Conservation (phyloP, 2,329 filamentous ascomycete species). For the Penicillium sp. region DNA sequence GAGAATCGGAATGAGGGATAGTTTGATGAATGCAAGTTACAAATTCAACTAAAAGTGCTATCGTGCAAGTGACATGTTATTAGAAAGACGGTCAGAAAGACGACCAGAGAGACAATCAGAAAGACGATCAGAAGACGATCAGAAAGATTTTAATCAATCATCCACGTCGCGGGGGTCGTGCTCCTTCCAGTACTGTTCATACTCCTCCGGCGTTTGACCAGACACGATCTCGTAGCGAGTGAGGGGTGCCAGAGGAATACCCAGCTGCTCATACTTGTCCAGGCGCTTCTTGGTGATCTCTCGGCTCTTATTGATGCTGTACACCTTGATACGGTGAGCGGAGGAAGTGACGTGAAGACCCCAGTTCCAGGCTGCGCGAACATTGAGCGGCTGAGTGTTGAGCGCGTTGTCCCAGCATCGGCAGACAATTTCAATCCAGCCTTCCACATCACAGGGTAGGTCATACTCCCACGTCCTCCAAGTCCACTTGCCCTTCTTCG, state of each 20-base stretch:
- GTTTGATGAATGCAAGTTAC: not conserved
- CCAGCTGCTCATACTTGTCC: slow-evolving; percentile 29
- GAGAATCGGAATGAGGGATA: too few species aligned
- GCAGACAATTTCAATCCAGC: slow-evolving; percentile 60
- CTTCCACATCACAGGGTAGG: slow-evolving; percentile 61
- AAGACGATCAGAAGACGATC: not conserved
- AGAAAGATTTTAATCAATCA: slow-evolving; percentile 11
- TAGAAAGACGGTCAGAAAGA: not conserved
- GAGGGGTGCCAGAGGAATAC: slow-evolving; percentile 33
- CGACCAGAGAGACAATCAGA: not conserved
- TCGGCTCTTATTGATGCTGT: slow-evolving; percentile 36
- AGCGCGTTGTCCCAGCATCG: slow-evolving; percentile 62
- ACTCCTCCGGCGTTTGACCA: slow-evolving; percentile 29
- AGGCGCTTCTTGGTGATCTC: slow-evolving; percentile 28
- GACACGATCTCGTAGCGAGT: slow-evolving; percentile 33
- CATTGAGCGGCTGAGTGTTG: slow-evolving; percentile 59
- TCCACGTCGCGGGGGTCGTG: slow-evolving; percentile 32
- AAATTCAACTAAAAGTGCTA: not conserved
- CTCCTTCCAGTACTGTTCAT: slow-evolving; percentile 30
- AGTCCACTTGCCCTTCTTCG: slow-evolving; percentile 60
- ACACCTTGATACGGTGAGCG: slow-evolving; percentile 39
- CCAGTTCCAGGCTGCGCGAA: slow-evolving; percentile 55
- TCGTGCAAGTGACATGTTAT: not conserved
- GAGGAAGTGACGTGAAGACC: slow-evolving; percentile 41
- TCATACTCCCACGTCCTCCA: slow-evolving; percentile 66